These are phyloP conservation scores for Eutrema salsugineum DNA, from an alignment of 441 rosid species.

Conservation along the genomic window DNA sequence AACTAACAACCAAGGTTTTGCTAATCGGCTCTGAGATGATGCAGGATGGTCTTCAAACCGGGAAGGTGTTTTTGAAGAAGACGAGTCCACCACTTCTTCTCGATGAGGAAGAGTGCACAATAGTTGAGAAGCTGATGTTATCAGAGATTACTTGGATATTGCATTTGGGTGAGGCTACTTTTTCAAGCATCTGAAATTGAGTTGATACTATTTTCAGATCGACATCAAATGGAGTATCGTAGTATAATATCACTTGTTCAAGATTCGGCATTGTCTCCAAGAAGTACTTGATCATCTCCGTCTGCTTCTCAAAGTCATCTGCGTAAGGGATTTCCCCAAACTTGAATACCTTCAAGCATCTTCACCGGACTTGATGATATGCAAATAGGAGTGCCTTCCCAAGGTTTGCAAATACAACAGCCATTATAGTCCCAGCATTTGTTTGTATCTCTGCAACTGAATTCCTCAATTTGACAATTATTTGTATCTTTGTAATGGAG, in stretches of 20 bases:
- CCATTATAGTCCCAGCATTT: too few relatives aligned
- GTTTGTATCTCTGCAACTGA: too few relatives aligned
- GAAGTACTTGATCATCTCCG: slow-evolving; percentile 7
- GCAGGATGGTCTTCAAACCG: background rate
- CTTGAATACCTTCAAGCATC: slow-evolving; percentile 19
- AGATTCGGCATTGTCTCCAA: slow-evolving; percentile 21
- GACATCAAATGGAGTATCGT: background rate
- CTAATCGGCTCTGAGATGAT: background rate
- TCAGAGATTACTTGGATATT: slow-evolving; percentile 25
- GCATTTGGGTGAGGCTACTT: slow-evolving; percentile 20
- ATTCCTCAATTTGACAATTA: background rate
- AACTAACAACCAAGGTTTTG: background rate
- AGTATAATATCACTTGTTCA: slow-evolving; percentile 16
- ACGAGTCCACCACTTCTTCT: background rate
- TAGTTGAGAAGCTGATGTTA: slow-evolving; percentile 1
- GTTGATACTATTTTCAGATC: background rate
- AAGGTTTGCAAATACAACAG: too few relatives aligned
- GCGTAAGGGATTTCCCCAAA: background rate
- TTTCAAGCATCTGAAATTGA: background rate
- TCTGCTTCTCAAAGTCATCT: slow-evolving; percentile 15
- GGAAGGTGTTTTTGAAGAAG: background rate
- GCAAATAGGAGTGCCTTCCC: background rate
- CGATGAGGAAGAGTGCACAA: slow-evolving; percentile 9
- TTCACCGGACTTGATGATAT: slow-evolving; percentile 20
- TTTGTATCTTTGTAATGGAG: slow-evolving; percentile 8